Evolutionary conservation across 116 monocot genomes (phyloP).

Genomic region (Zostera marina): DNA sequence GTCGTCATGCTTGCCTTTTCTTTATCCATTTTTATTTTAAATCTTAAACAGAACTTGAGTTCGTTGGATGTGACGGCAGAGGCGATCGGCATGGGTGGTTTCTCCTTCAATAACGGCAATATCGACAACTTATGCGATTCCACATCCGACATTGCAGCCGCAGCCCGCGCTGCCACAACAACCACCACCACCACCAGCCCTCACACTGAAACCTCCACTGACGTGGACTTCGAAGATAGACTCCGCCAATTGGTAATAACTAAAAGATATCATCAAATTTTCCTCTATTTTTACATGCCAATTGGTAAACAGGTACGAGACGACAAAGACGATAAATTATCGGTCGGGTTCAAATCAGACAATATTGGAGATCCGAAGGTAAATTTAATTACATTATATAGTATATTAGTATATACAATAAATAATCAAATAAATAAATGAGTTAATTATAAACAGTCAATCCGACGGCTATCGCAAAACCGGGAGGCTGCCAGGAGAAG

Average conservation of each 20-base stretch:
- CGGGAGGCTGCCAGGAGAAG: conserved; percentile 81
- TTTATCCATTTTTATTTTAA: too few relatives aligned
- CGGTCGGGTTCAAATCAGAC: conserved; percentile 11
- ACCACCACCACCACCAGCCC: conserved; percentile 25
- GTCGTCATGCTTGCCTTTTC: too few relatives aligned
- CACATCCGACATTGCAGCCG: not conserved
- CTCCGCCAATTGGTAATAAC: conserved; percentile 9
- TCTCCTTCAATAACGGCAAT: conserved; percentile 10
- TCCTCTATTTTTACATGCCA: not conserved
- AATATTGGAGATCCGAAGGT: conserved; percentile 46
- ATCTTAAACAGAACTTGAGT: conserved; percentile 23
- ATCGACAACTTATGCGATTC: conserved; percentile 72
- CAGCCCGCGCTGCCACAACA: too few relatives aligned
- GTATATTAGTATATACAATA: not conserved
- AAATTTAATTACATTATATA: not conserved
- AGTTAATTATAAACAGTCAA: conserved; percentile 18
- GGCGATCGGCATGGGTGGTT: conserved; percentile 8
- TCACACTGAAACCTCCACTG: conserved; percentile 45
- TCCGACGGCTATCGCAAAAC: conserved; percentile 70
- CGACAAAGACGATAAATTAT: conserved; percentile 9
- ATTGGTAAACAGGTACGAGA: conserved; percentile 17
- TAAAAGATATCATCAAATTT: not conserved
- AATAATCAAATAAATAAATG: not conserved
- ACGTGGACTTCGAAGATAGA: conserved; percentile 32
- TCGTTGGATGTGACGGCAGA: conserved; percentile 14